A percentile compares a stretch with the other conserved stretches of the same genome.
Conservation (phyloP, 371 early-diverging fungal genomes). For the Mortierella sp. region DNA sequence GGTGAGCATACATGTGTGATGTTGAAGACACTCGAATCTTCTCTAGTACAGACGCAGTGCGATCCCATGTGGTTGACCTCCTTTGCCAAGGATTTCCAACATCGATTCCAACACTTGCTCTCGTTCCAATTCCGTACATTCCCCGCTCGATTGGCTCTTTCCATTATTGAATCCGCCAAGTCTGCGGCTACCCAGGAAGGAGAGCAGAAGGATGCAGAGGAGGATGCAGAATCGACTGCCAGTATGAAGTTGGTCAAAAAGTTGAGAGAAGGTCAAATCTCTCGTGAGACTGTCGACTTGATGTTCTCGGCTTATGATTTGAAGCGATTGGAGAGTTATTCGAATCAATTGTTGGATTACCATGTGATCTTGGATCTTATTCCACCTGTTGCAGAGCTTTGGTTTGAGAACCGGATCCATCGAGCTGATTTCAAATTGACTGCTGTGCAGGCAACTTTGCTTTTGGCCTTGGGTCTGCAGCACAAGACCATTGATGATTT, state of each 20-base stretch:
- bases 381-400: slow-evolving; percentile 82
- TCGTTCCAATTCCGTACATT: slow-evolving; percentile 92
- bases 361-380: slow-evolving; percentile 95
- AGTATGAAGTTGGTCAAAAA: slow-evolving; percentile 21
- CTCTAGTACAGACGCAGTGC: slow-evolving; percentile 62
- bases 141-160: slow-evolving; percentile 81
- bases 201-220: slow-evolving; percentile 33
- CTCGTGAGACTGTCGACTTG: slow-evolving; percentile 63
- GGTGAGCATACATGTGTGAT: slow-evolving; percentile 99
- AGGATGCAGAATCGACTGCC: slow-evolving; percentile 10
- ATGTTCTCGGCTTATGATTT: slow-evolving; percentile 89
- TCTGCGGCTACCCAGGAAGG: slow-evolving; percentile 32
- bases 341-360: slow-evolving; percentile 95
- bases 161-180: slow-evolving; percentile 81
- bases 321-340: slow-evolving; percentile 94
- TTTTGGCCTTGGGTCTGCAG: slow-evolving; percentile 92
- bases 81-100: slow-evolving; percentile 90
- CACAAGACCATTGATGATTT: slow-evolving; percentile 89
- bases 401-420: slow-evolving; percentile 76
- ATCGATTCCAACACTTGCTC: slow-evolving; percentile 86
- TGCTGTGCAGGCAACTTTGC: slow-evolving; percentile 87
- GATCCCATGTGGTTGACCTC: slow-evolving; percentile 76
- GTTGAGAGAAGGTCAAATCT: slow-evolving; percentile 49
- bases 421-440: slow-evolving; percentile 72
- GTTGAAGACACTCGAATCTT: slow-evolving; percentile 80